Evolutionary conservation across 2,329 filamentous ascomycete genomes (phyloP).

Genomic region (Tothia fuscella): DNA sequence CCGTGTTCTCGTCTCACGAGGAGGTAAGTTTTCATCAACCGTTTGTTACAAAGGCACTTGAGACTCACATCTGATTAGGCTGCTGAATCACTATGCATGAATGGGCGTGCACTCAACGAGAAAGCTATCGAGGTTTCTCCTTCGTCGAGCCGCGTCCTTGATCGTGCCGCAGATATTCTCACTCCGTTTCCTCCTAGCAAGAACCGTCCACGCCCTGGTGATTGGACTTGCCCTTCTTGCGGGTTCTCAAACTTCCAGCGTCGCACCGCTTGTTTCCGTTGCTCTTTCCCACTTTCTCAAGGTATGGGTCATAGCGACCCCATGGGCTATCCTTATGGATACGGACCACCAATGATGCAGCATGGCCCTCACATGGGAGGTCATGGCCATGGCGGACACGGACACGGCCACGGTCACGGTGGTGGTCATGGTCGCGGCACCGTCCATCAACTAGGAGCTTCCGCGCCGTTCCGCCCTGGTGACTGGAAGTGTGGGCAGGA

Average conservation of each 20-base stretch:
- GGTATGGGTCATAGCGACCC: conserved; percentile 71
- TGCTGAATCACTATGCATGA: conserved; percentile 97
- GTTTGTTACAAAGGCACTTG: neutral
- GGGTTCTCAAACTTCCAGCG: conserved; percentile 99
- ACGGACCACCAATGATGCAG: conserved; percentile 38
- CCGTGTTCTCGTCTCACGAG: conserved; percentile 97
- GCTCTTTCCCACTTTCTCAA: conserved; percentile 63
- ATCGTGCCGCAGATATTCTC: conserved; percentile 88
- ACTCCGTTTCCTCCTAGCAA: conserved; percentile 97
- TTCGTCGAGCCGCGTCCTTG: conserved; percentile 90
- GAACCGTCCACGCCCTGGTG: conserved; percentile 90
- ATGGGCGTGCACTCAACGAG: conserved; percentile 92
- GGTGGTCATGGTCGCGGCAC: conserved; percentile 59
- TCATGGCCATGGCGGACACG: conserved; percentile 38
- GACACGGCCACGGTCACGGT: conserved; percentile 60
- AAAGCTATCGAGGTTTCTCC: conserved; percentile 98
- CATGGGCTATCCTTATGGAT: conserved; percentile 52
- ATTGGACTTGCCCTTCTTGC: conserved; percentile 98
- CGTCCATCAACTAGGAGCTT: conserved; percentile 33
- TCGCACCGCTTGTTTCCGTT: conserved; percentile 95
- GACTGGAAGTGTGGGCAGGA: conserved; percentile 99
- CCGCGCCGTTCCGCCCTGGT: conserved; percentile 93
- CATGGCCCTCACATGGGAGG: conserved; percentile 44
- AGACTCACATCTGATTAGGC: conserved; percentile 47
- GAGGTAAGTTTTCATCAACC: conserved; percentile 53